Evolutionary conservation across 2,329 filamentous ascomycete species (phyloP).

Genomic region (Fusarium secorum): DNA sequence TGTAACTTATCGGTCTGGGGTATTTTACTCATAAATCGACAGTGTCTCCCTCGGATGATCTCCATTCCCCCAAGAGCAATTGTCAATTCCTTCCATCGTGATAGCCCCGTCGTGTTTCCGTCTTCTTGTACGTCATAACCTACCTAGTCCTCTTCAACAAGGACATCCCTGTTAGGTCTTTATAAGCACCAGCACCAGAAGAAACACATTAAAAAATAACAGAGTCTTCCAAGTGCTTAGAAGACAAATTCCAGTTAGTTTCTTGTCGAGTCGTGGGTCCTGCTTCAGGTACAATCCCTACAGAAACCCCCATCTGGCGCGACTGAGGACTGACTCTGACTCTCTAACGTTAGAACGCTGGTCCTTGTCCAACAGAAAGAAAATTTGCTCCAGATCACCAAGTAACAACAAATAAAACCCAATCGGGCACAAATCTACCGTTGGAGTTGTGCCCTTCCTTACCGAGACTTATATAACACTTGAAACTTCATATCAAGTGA

Average conservation of each 20-base stretch:
- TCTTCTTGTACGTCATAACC: slow-evolving; percentile 23
- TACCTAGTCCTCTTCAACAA: neutral
- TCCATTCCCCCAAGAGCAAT: neutral
- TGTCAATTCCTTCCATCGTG: neutral
- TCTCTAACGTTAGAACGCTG: slow-evolving; percentile 5
- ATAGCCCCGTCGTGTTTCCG: slow-evolving; percentile 10
- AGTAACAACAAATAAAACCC: slow-evolving; percentile 1
- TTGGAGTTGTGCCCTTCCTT: neutral
- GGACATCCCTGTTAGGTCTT: slow-evolving; percentile 17
- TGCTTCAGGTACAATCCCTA: slow-evolving; percentile 10
- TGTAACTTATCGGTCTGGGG: neutral
- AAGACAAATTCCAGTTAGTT: neutral
- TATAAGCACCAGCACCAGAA: neutral
- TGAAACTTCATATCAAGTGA: neutral
- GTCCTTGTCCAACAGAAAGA: slow-evolving; percentile 16
- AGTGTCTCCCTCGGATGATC: neutral
- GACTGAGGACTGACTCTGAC: slow-evolving; percentile 5
- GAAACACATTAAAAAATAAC: neutral
- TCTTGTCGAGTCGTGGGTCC: slow-evolving; percentile 5
- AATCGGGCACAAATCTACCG: slow-evolving; percentile 4
- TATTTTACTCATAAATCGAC: slow-evolving; percentile 6
- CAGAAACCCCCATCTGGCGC: neutral
- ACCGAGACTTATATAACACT: slow-evolving; percentile 6
- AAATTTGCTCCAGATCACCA: slow-evolving; percentile 8
- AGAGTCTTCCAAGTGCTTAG: neutral